Evolutionary conservation across 208 protist genomes (phyloP).

Genomic region (Borovskyia barvae): DNA sequence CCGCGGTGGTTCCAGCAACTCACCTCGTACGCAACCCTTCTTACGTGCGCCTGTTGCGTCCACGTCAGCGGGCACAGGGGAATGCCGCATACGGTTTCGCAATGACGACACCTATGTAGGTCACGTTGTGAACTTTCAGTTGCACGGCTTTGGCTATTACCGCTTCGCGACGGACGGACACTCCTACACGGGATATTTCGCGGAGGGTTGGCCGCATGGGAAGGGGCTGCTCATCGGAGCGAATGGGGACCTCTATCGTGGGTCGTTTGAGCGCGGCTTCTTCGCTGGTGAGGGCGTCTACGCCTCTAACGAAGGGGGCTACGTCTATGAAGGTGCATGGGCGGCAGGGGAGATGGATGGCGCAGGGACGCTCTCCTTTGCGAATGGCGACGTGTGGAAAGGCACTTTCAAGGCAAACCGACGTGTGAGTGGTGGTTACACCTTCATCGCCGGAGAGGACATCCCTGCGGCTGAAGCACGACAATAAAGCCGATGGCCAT

Average conservation of each 20-base stretch:
- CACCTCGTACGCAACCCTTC: background rate
- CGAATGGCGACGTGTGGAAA: slow-evolving; percentile 72
- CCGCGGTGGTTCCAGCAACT: too few species aligned
- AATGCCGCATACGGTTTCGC: slow-evolving; percentile 44
- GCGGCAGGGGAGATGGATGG: slow-evolving; percentile 57
- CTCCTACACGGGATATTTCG: slow-evolving; percentile 55
- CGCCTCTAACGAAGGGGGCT: slow-evolving; percentile 26
- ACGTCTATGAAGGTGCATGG: slow-evolving; percentile 75
- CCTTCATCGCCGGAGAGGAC: too few species aligned
- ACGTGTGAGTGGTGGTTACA: slow-evolving; percentile 47
- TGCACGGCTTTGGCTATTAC: slow-evolving; percentile 62
- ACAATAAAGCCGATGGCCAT: too few species aligned
- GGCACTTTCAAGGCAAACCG: slow-evolving; percentile 46
- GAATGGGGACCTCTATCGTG: slow-evolving; percentile 63
- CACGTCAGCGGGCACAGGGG: slow-evolving; percentile 27
- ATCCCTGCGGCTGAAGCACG: slow-evolving; percentile 1
- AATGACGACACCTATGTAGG: slow-evolving; percentile 75
- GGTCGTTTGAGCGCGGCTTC: slow-evolving; percentile 35
- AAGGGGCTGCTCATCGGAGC: slow-evolving; percentile 54
- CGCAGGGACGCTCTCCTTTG: slow-evolving; percentile 48
- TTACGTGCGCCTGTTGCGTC: background rate
- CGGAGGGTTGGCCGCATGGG: slow-evolving; percentile 43
- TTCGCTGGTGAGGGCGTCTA: slow-evolving; percentile 60
- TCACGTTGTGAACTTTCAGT: slow-evolving; percentile 36
- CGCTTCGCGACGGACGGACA: slow-evolving; percentile 40